A percentile compares a stretch with the other conserved stretches of the same genome.
Evolutionary conservation across 2,329 filamentous ascomycete species (phyloP).

Genomic region (Pyrenophora teres): DNA sequence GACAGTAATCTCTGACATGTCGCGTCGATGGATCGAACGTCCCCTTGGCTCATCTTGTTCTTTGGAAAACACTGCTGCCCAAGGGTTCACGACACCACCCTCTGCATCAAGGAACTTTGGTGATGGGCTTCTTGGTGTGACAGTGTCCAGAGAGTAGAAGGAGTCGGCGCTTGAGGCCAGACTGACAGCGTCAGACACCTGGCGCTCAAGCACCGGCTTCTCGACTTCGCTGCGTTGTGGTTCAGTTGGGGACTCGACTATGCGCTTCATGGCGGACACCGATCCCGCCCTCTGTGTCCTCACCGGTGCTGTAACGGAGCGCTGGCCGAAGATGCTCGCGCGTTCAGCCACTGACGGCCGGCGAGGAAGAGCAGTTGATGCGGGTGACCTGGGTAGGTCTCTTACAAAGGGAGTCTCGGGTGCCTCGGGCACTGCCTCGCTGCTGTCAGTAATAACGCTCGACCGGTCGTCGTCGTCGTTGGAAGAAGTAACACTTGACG

Average conservation of each 20-base stretch:
- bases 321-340: constrained; percentile 36
- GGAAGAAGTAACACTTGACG: constrained; percentile 36
- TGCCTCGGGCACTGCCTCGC: constrained; percentile 32
- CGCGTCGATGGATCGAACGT: constrained; percentile 41
- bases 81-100: constrained; percentile 34
- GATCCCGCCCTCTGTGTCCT: constrained; percentile 11
- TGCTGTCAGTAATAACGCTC: constrained; percentile 40
- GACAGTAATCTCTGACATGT: constrained; percentile 45
- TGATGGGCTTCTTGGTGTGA: constrained; percentile 32
- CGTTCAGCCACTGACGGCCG: constrained; percentile 39
- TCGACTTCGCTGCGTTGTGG: constrained; percentile 3
- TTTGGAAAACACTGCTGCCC: constrained; percentile 21
- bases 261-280: constrained; percentile 26
- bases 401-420: constrained; percentile 25
- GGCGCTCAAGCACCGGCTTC: constrained; percentile 24
- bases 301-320: constrained; percentile 36
- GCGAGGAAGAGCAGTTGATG: constrained; percentile 14
- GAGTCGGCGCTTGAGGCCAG: constrained; percentile 44
- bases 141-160: constrained; percentile 43
- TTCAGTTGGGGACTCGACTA: constrained; percentile 23
- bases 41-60: constrained; percentile 28
- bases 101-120: constrained; percentile 41
- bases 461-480: constrained; percentile 44
- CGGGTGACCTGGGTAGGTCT: constrained; percentile 18
- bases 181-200: constrained; percentile 40